Evolutionary conservation across 2,329 filamentous ascomycete species (phyloP).

Genomic region (Nemania bipapillata): DNA sequence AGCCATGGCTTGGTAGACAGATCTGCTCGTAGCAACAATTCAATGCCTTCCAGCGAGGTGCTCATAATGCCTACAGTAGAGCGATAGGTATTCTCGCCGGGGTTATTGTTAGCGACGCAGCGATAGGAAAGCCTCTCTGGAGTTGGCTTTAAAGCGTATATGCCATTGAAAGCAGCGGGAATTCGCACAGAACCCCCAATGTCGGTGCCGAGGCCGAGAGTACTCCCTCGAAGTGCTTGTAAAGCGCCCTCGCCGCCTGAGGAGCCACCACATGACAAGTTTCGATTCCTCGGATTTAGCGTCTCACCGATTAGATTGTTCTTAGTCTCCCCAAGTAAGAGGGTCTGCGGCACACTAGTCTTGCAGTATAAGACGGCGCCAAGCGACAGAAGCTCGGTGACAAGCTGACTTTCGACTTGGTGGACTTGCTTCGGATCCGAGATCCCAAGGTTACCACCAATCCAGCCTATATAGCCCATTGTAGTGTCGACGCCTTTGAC

Average conservation of each 20-base stretch:
- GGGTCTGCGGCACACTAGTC: slow-evolving; percentile 67
- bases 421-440: slow-evolving; percentile 50
- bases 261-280: slow-evolving; percentile 69
- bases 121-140: slow-evolving; percentile 41
- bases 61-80: slow-evolving; percentile 73
- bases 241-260: slow-evolving; percentile 66
- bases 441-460: slow-evolving; percentile 49
- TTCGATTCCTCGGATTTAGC: slow-evolving; percentile 69
- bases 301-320: slow-evolving; percentile 72
- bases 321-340: slow-evolving; percentile 65
- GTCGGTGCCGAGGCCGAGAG: slow-evolving; percentile 59
- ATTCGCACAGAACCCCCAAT: slow-evolving; percentile 60
- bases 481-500: slow-evolving; percentile 44
- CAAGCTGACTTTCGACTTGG: slow-evolving; percentile 30
- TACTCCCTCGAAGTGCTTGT: slow-evolving; percentile 55
- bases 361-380: slow-evolving; percentile 58
- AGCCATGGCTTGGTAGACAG: slow-evolving; percentile 69
- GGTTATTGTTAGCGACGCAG: slow-evolving; percentile 45
- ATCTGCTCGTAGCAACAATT: slow-evolving; percentile 55
- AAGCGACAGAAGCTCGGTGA: slow-evolving; percentile 45
- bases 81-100: slow-evolving; percentile 63
- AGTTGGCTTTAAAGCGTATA: slow-evolving; percentile 58
- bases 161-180: slow-evolving; percentile 58
- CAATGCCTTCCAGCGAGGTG: slow-evolving; percentile 60
- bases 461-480: slow-evolving; percentile 47